Percentiles rank a stretch among this genome's conserved stretches.
phyloP scores from a whole-genome alignment of 2,329 filamentous ascomycete genomes.

The Paecilomyces niveus region DNA sequence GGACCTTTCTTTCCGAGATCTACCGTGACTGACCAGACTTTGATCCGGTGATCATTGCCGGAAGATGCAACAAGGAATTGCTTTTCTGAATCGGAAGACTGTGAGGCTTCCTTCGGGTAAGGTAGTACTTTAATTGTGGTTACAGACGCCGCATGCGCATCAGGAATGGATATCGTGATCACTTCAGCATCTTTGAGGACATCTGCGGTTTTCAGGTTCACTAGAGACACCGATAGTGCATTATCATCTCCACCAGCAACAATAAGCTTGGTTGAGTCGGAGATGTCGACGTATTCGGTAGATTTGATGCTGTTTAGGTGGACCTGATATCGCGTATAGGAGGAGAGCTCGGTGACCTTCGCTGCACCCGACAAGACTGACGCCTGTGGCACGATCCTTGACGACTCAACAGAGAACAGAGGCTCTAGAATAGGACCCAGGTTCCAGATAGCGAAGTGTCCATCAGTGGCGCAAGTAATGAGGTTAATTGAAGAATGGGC shows the following conservation, averaged over 20 bases:
- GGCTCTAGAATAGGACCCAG: conserved; percentile 23
- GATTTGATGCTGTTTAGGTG: conserved; percentile 79
- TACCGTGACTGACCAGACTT: conserved; percentile 33
- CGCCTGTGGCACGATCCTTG: conserved; percentile 11
- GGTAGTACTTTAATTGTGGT: conserved; percentile 31
- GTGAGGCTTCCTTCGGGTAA: conserved; percentile 2
- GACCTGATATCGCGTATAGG: conserved; percentile 40
- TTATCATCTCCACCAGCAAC: conserved; percentile 86
- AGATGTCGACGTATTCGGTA: conserved; percentile 28
- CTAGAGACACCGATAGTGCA: conserved; percentile 56
- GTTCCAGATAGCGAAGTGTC: conserved; percentile 60
- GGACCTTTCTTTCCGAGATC: conserved; percentile 12
- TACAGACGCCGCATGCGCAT: conserved; percentile 40
- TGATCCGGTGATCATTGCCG: conserved; percentile 42
- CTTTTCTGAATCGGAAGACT: conserved; percentile 2
- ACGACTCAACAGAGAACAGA: conserved; percentile 18
- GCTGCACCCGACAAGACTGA: conserved; percentile 15
- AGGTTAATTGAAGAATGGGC: conserved; percentile 37
- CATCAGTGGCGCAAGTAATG: conserved; percentile 73
- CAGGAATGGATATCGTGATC: conserved; percentile 27
- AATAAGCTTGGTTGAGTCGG: conserved; percentile 42
- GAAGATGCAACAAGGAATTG: conserved; percentile 28
- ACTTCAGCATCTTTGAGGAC: conserved; percentile 13
- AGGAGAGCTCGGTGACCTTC: conserved; percentile 18
- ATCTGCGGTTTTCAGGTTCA: conserved; percentile 15